Evolutionary conservation across 805 yeast species (phyloP).

Genomic region (Lachancea waltii): DNA sequence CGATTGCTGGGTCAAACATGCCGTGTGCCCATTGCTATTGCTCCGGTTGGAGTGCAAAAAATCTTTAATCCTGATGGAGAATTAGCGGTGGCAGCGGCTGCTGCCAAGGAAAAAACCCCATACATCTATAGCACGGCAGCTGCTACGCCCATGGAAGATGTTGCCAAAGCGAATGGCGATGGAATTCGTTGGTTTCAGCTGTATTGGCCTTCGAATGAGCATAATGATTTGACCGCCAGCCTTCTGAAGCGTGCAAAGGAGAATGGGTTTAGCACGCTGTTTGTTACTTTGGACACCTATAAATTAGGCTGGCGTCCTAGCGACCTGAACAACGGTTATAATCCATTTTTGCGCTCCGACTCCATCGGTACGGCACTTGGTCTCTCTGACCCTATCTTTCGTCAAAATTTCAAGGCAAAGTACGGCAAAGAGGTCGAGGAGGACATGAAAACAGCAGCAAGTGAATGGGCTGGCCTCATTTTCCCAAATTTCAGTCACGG

Average conservation of each 20-base stretch:
- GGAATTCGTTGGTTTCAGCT: constrained; percentile 8
- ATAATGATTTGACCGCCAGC: constrained; percentile 6
- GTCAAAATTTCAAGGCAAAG: constrained; percentile 12
- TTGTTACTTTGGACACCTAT: constrained; percentile 6
- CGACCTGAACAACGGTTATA: constrained; percentile 21
- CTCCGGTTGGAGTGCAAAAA: constrained; percentile 26
- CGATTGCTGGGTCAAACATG: constrained; percentile 16
- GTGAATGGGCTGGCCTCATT: constrained; percentile 6
- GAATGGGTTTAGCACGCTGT: constrained; percentile 6
- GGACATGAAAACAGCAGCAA: constrained; percentile 4
- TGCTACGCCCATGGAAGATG: constrained; percentile 8
- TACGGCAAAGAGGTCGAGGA: constrained; percentile 12
- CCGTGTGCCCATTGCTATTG: constrained; percentile 20
- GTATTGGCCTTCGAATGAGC: constrained; percentile 8
- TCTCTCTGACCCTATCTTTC: constrained; percentile 23
- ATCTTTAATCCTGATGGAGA: constrained; percentile 23
- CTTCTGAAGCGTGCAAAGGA: constrained; percentile 5
- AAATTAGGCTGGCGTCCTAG: constrained; percentile 22
- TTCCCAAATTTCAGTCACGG: constrained; percentile 13
- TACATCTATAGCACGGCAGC: constrained; percentile 24
- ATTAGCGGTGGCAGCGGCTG: constrained; percentile 23
- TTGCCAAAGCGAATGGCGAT: constrained; percentile 7
- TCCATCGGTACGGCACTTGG: constrained; percentile 22
- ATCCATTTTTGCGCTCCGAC: constrained; percentile 12
- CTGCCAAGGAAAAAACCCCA: constrained; percentile 20